Conservation (phyloP, 495 filamentous ascomycete genomes). For the Tuber microsphaerosporum region DNA sequence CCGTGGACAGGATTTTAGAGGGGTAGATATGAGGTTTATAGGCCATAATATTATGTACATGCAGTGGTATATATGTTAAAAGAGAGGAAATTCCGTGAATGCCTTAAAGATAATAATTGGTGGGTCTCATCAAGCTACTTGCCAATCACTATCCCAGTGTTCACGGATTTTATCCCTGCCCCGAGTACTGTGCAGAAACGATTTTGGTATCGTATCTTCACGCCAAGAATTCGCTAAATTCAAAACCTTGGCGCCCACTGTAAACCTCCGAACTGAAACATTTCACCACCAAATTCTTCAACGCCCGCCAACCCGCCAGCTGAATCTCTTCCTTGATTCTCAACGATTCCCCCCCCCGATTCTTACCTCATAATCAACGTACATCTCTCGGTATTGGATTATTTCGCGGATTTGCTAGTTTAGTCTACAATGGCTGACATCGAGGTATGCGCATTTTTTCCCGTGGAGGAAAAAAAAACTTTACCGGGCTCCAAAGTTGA, state of each 20-base stretch:
- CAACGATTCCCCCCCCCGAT: neutral
- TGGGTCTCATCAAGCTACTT: too few relatives aligned
- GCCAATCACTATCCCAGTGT: too few relatives aligned
- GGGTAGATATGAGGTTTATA: too few relatives aligned
- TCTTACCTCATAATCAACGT: neutral
- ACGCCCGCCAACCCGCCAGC: neutral
- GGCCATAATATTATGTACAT: too few relatives aligned
- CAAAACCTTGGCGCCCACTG: neutral
- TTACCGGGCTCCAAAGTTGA: neutral
- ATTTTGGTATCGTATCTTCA: neutral
- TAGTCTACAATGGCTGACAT: conserved; percentile 30
- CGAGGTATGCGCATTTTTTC: conserved; percentile 23
- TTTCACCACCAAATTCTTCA: neutral
- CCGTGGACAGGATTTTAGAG: too few relatives aligned
- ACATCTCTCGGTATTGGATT: neutral
- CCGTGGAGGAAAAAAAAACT: neutral
- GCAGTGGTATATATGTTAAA: too few relatives aligned
- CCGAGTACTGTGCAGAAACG: too few relatives aligned
- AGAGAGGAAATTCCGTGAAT: too few relatives aligned
- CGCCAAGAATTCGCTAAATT: neutral
- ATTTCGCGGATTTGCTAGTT: neutral
- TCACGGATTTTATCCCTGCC: too few relatives aligned
- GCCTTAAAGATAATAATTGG: too few relatives aligned
- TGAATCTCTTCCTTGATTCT: neutral
- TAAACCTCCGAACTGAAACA: neutral